Base-by-base conservation (phyloP, 176 grass and related monocot genomes). In the Neostapfia colusana region DNA sequence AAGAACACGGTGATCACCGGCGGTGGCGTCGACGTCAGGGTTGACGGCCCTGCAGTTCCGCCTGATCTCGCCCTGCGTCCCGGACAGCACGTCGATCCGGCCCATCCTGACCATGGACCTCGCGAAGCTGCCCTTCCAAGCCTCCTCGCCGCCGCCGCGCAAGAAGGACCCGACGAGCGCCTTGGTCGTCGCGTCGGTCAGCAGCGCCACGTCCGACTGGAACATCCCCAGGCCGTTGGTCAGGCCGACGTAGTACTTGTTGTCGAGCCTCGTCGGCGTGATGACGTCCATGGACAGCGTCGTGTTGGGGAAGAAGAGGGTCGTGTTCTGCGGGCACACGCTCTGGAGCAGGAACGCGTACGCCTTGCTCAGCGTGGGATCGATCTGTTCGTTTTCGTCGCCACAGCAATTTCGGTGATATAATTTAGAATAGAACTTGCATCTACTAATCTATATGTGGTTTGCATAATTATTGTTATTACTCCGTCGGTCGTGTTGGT, bases 91-190 rank as follows among this genome's bases (percentile, higher is more conserved):
- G 5, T 51, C 50, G 34, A 93, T 88, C 73, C 80, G 46, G 15
- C 91, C 91, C 91, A 93, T 93, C 79, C 88, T 88, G 68, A 93
- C 7, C 88, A 93, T 90, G 31, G 88, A 80, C 82, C 65, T 83
- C 23, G 28, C 63, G 26, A 93, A 93, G 60, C 53, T 85, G 23
- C 41, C 4, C 51, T 63, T 56, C 60, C 72, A 93, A 4, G 41
- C 58, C n/a, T 46, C 67, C 40, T 85, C 58, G 50, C 81, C n/a
- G n/a, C n/a, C n/a, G n/a, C n/a, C 62, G n/a, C 83, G 58, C 10
- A 74, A 82, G 31, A 87, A 90, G 63, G 80, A 58, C 55, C 54
- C 69, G 27, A 93, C 91, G 0, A 79, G 50, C 4, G 57, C 42
- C 10, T 70, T 88, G 57, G 88, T 76, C 8, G 83, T 80, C 5